Evolutionary conservation across 495 filamentous ascomycete genomes (phyloP).

Genomic region (Arthonia radiata): DNA sequence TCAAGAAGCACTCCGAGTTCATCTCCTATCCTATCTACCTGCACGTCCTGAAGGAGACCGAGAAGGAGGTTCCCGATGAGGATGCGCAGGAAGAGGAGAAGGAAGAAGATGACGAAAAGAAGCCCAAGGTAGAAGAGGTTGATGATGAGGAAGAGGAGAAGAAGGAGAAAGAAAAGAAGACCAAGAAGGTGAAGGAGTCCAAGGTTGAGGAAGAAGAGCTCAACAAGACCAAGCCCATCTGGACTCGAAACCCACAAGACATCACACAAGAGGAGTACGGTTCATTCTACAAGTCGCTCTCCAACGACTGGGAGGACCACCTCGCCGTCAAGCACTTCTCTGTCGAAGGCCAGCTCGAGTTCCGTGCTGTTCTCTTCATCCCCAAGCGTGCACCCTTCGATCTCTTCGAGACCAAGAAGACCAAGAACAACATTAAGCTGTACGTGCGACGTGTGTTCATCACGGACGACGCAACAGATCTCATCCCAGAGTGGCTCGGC

Average conservation of each 20-base stretch:
- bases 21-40: conserved; percentile 99
- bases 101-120: conserved; percentile 31
- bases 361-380: conserved; percentile 97
- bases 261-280: conserved; percentile 95
- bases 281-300: conserved; percentile 97
- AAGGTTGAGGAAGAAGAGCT: conserved; percentile 98
- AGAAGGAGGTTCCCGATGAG: conserved; percentile 96
- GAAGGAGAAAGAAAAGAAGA: conserved; percentile 79
- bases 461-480: conserved; percentile 94
- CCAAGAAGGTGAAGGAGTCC: conserved; percentile 97
- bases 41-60: conserved; percentile 93
- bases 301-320: conserved; percentile 99
- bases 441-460: conserved; percentile 99
- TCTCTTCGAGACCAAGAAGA: conserved; percentile 99
- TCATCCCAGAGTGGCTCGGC: conserved; percentile 97
- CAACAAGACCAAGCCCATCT: conserved; percentile 99
- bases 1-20: conserved; percentile 99
- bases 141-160: conserved; percentile 74
- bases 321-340: conserved; percentile 99
- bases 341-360: conserved; percentile 98
- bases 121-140: conserved; percentile 62
- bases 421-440: conserved; percentile 99
- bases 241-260: conserved; percentile 92
- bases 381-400: conserved; percentile 99
- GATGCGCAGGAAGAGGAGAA: conserved; percentile 55